Percentiles rank a stretch among this genome's conserved stretches.
phyloP scores from a whole-genome alignment of 148 eudicot genomes.

The Diospyros kaki region DNA sequence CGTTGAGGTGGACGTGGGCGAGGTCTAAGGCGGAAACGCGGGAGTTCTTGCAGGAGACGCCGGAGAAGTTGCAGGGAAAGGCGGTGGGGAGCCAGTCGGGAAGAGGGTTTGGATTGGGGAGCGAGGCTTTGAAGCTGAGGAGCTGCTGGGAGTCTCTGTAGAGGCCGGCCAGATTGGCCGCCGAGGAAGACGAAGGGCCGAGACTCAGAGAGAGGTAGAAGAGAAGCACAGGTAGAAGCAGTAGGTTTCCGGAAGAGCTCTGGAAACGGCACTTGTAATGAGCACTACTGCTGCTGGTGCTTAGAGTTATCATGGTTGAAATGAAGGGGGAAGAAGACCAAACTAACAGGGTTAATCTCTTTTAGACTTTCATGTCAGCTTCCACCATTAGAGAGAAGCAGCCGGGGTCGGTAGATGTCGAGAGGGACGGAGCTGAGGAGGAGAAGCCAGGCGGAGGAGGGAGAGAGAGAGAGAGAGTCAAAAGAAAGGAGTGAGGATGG shows the following conservation, averaged over 20 bases:
- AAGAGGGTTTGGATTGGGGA: conserved; percentile 44
- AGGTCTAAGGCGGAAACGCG: conserved; percentile 60
- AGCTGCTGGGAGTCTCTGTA: conserved; percentile 43
- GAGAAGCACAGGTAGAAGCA: neutral
- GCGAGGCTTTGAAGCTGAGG: conserved; percentile 59
- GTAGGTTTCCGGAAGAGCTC: neutral
- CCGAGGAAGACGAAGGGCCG: conserved; percentile 16
- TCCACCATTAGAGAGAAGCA: conserved; percentile 24
- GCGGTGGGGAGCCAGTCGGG: conserved; percentile 37
- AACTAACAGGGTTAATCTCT: neutral
- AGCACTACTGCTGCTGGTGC: no score
- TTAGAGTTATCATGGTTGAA: conserved; percentile 20
- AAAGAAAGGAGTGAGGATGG: conserved; percentile 32
- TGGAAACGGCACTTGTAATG: neutral
- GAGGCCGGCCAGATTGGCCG: conserved; percentile 10
- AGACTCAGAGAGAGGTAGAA: conserved; percentile 7
- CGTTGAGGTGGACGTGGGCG: conserved; percentile 23
- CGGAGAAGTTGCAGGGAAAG: conserved; percentile 63
- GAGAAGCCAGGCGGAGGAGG: neutral
- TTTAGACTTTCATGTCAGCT: conserved; percentile 16
- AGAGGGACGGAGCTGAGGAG: neutral
- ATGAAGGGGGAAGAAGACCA: neutral
- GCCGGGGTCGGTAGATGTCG: neutral
- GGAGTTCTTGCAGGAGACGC: conserved; percentile 51
- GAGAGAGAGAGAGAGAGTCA: conserved; percentile 33